Evolutionary conservation across 306 rosid genomes (phyloP).

Genomic region (Adenanthera pavonina): DNA sequence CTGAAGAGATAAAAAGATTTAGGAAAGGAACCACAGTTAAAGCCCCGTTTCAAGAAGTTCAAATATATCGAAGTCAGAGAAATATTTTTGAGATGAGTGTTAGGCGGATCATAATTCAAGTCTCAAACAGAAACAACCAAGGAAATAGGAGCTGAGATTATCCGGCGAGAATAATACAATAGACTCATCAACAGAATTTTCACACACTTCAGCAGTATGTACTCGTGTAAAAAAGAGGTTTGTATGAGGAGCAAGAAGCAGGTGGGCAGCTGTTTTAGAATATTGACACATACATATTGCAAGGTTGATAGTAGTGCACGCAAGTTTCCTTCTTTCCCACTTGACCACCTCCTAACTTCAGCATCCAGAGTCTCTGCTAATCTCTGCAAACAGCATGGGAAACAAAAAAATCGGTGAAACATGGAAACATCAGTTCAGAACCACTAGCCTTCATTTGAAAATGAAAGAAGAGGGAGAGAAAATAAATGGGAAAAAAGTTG

Average conservation of each 20-base stretch:
- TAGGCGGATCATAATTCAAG: conserved; percentile 6
- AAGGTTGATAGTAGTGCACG: conserved; percentile 96
- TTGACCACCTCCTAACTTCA: conserved; percentile 97
- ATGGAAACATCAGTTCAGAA: conserved; percentile 32
- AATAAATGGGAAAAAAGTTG: not conserved
- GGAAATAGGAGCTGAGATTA: conserved; percentile 3
- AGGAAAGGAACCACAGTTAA: conserved; percentile 20
- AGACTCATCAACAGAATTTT: conserved; percentile 17
- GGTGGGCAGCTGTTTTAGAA: conserved; percentile 25
- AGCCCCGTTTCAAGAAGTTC: conserved; percentile 15
- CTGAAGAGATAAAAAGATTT: conserved; percentile 49
- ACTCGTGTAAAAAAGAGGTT: conserved; percentile 24
- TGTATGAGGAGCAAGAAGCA: conserved; percentile 9
- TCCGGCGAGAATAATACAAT: conserved; percentile 24
- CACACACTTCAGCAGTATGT: conserved; percentile 6
- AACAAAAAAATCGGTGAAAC: conserved; percentile 40
- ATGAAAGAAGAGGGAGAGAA: not conserved
- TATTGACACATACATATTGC: conserved; percentile 84
- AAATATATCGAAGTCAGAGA: not conserved
- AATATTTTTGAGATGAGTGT: not conserved
- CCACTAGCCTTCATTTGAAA: not conserved
- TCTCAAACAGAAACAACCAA: conserved; percentile 23
- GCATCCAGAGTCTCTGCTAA: conserved; percentile 94
- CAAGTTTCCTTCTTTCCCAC: conserved; percentile 98
- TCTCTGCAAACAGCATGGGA: conserved; percentile 70